Percentiles rank a stretch among this genome's conserved stretches.
Conservation (phyloP, 768 basidiomycete genomes). For the Lactifluus rugatus region DNA sequence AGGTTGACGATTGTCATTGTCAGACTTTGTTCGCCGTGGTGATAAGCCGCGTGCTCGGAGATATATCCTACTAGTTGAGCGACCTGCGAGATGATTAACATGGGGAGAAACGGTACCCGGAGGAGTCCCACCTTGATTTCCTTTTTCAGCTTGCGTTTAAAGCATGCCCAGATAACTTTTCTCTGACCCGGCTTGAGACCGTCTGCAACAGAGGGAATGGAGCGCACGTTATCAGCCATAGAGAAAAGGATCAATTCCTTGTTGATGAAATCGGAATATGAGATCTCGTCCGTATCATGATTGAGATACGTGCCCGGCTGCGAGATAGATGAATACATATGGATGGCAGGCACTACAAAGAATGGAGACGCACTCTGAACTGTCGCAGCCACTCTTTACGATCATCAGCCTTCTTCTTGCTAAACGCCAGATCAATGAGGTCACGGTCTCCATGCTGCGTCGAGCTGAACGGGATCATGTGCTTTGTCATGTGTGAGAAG, state of each 20-base stretch:
- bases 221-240: slow-evolving; percentile 98
- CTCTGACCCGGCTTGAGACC: slow-evolving; percentile 96
- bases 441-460: slow-evolving; percentile 75
- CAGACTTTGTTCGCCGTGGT: slow-evolving; percentile 89
- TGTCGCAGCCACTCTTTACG: slow-evolving; percentile 97
- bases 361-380: slow-evolving; percentile 52
- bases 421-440: slow-evolving; percentile 95
- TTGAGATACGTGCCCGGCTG: slow-evolving; percentile 92
- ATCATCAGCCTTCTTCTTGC: slow-evolving; percentile 98
- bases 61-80: slow-evolving; percentile 95
- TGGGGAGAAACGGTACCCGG: background rate
- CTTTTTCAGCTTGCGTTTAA: slow-evolving; percentile 86
- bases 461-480: slow-evolving; percentile 86
- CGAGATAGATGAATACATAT: background rate
- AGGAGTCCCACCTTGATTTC: slow-evolving; percentile 66
- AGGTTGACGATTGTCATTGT: slow-evolving; percentile 85
- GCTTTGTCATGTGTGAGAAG: slow-evolving; percentile 85
- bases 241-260: slow-evolving; percentile 96
- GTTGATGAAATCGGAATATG: slow-evolving; percentile 93
- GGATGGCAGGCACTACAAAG: background rate
- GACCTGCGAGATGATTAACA: slow-evolving; percentile 39
- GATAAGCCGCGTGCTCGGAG: slow-evolving; percentile 88
- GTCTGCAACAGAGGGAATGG: slow-evolving; percentile 89
- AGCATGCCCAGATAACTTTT: slow-evolving; percentile 93
- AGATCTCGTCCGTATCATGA: slow-evolving; percentile 77